Evolutionary conservation across 331 rosid genomes (phyloP).

Genomic region (Quercus lobata): DNA sequence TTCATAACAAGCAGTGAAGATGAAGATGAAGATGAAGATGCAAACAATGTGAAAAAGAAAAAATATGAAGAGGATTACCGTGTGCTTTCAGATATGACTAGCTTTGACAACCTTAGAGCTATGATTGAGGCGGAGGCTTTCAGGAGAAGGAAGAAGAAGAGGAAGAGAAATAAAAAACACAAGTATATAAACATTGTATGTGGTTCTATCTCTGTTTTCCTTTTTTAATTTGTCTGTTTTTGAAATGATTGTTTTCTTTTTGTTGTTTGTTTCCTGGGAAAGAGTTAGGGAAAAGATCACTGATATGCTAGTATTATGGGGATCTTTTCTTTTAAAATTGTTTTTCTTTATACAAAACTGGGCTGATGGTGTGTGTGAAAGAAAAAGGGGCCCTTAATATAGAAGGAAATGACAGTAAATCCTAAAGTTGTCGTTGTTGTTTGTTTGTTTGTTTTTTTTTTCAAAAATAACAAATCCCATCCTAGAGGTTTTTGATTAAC

Average conservation of each 20-base stretch:
- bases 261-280: neutral
- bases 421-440: too few relatives aligned
- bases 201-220: neutral
- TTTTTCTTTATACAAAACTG: too few relatives aligned
- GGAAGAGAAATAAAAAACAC: neutral
- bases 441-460: too few relatives aligned
- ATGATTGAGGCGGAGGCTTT: neutral
- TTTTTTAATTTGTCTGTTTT: neutral
- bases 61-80: neutral
- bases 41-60: neutral
- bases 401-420: too few relatives aligned
- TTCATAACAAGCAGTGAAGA: neutral
- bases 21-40: neutral
- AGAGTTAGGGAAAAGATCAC: neutral
- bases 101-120: neutral
- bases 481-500: too few relatives aligned
- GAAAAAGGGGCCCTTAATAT: too few relatives aligned
- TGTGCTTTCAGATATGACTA: neutral
- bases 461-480: too few relatives aligned
- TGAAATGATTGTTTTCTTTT: neutral
- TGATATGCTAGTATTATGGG: neutral
- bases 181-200: neutral
- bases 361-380: too few relatives aligned
- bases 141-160: neutral
- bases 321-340: too few relatives aligned